phyloP scores from a whole-genome alignment of 345 rosid genomes.

The Murraya koenigii region DNA sequence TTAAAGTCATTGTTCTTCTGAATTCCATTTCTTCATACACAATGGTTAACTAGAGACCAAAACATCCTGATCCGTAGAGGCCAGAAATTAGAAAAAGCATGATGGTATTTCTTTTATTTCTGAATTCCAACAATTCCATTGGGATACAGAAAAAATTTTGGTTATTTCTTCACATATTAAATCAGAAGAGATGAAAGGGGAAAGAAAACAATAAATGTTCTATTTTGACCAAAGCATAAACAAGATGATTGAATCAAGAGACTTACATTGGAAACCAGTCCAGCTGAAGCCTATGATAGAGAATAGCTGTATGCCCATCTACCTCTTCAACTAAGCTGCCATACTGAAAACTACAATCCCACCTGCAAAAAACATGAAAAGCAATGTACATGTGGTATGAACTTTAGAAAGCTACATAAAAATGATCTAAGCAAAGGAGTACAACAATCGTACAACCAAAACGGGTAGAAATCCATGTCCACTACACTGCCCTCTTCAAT shows the following conservation, averaged over 20 bases:
- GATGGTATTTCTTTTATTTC: background rate
- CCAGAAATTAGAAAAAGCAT: background rate
- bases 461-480: background rate
- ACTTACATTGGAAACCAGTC: conserved; percentile 92
- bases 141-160: background rate
- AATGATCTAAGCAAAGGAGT: background rate
- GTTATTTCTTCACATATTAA: background rate
- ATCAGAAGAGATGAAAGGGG: background rate
- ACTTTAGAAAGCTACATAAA: background rate
- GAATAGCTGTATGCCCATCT: conserved; percentile 98
- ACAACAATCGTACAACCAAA: background rate
- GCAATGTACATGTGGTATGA: background rate
- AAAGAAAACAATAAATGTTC: background rate
- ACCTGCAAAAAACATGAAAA: conserved; percentile 53
- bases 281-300: conserved; percentile 92
- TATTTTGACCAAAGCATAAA: conserved; percentile 10
- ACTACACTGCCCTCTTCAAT: background rate
- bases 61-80: background rate
- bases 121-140: background rate
- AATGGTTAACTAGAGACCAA: background rate
- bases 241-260: conserved; percentile 13
- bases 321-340: conserved; percentile 99
- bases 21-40: background rate
- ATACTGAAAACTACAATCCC: conserved; percentile 96
- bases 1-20: background rate